Evolutionary conservation across 768 basidiomycete species (phyloP), one percentile per base, ranked within the genome.

Genomic region (Pleurotus cornucopiae): DNA sequence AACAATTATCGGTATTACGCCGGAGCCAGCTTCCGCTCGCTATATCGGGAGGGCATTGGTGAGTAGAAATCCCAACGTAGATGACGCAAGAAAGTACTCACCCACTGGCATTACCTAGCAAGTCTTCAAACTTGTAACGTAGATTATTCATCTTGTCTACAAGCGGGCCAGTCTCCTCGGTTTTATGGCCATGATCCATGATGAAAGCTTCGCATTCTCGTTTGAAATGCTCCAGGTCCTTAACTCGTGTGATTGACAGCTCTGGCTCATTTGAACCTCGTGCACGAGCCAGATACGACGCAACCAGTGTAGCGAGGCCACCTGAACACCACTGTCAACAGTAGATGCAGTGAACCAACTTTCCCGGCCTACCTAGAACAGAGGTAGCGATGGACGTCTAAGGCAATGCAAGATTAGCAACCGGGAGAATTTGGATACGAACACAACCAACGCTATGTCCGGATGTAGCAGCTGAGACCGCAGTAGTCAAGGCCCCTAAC

Each of bases 241-340:
- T 82, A 3, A 73, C 74, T 9, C 81, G 78, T 2, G 71, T 65
- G 26, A 76, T 72, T 0, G 85, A 86, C n/a, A 77, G 51, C 58
- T 89, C 85, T 1, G 89, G 89, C 61, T 90, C 88, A 38, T 80
- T 80, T 0, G 86, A 83, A 9, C 87, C 86, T 23, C 87, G 81
- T 21, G 80, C 76, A 11, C 84, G 81, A 2, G 88, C 89, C 21
- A 91, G 75, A 66, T 86, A 90, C 1, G 87, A 85, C 14, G 88
- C 87, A 12, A 85, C 77, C 16, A 89, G 18, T 0, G 88, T 91
- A 3, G 87, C 68, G 9, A 86, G 56, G n/a, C 83, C 88, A 30
- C 89, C 85, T 83, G 20, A 9, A 13, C 38, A 56, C 51, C 43
- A 44, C 40, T 25, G 18, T 44, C 38, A 12, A 6, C 23, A 37